Evolutionary conservation across 441 rosid species (phyloP).

Genomic region (Erodium trifolium): DNA sequence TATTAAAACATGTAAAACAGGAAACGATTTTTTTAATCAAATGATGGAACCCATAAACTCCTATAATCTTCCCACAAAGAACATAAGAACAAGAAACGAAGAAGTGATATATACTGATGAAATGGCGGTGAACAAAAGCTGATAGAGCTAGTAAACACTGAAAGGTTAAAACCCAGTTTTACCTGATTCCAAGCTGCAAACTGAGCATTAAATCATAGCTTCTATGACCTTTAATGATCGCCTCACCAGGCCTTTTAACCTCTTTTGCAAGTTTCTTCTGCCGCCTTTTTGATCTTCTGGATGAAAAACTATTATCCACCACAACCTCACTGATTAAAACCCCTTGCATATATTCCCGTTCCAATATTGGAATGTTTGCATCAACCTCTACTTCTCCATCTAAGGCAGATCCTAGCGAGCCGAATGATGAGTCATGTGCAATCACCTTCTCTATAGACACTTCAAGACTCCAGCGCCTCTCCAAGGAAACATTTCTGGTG

Average conservation of each 20-base stretch:
- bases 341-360: slow-evolving; percentile 96
- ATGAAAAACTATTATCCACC: slow-evolving; percentile 51
- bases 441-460: slow-evolving; percentile 91
- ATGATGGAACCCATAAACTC: background rate
- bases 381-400: slow-evolving; percentile 33
- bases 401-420: slow-evolving; percentile 25
- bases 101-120: background rate
- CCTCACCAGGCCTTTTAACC: slow-evolving; percentile 85
- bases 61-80: background rate
- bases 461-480: slow-evolving; percentile 97
- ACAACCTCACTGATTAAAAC: slow-evolving; percentile 87
- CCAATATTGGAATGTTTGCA: slow-evolving; percentile 54
- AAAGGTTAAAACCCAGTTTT: slow-evolving; percentile 8
- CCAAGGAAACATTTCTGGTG: slow-evolving; percentile 57
- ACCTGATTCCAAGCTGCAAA: slow-evolving; percentile 98
- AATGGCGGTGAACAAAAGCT: background rate
- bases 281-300: slow-evolving; percentile 63
- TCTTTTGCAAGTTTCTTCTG: slow-evolving; percentile 68
- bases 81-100: background rate
- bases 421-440: slow-evolving; percentile 55
- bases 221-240: slow-evolving; percentile 89
- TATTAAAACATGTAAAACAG: background rate
- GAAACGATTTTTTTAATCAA: background rate
- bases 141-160: background rate
- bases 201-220: slow-evolving; percentile 96